Evolutionary conservation across 495 filamentous ascomycete species (phyloP).

Genomic region (Apiosordaria backusii): DNA sequence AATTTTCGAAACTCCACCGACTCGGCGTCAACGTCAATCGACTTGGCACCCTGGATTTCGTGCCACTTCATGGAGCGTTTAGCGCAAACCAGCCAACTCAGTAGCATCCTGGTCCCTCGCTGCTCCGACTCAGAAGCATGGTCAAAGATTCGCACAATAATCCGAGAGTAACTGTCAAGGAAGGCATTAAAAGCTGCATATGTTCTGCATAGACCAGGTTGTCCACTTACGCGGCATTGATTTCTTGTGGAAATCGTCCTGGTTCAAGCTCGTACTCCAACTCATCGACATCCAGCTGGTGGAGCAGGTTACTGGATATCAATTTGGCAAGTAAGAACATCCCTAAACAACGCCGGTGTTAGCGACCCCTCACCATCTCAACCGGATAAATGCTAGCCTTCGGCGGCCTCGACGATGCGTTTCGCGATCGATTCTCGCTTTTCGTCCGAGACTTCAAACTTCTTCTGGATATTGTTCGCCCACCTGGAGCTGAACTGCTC

Average conservation of each 20-base stretch:
- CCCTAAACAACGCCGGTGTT: neutral
- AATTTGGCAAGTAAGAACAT: neutral
- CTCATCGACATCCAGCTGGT: neutral
- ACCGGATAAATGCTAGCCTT: no score
- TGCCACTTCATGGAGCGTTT: neutral
- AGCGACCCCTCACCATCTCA: no score
- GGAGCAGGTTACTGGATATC: neutral
- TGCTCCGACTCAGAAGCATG: neutral
- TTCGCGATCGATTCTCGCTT: neutral
- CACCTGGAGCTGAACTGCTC: neutral
- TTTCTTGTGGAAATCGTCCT: neutral
- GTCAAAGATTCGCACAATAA: neutral
- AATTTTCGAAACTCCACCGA: neutral
- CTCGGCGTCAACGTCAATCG: neutral
- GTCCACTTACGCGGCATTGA: neutral
- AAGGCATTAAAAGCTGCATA: neutral
- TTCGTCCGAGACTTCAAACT: neutral
- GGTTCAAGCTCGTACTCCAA: neutral
- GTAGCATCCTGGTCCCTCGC: neutral
- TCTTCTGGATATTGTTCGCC: neutral
- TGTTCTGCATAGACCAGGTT: neutral
- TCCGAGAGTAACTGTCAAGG: neutral
- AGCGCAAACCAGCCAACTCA: neutral
- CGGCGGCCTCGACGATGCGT: neutral
- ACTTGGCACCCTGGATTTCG: conserved; percentile 1